Conservation (phyloP, 2,329 filamentous ascomycete genomes). For the Neopestalotiopsis sp. region DNA sequence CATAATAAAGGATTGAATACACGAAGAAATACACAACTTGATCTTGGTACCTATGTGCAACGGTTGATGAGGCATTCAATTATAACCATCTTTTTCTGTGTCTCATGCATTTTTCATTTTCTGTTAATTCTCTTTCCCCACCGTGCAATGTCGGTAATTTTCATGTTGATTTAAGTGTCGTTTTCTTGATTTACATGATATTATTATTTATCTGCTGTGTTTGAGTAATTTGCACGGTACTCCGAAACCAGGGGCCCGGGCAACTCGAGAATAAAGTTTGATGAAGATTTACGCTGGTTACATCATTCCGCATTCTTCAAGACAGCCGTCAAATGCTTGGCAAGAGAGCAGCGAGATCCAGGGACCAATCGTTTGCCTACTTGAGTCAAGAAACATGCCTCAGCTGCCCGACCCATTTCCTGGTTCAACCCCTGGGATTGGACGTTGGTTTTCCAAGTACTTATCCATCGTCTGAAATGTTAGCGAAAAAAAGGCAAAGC, state of each 20-base stretch:
- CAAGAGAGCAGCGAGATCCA: background rate
- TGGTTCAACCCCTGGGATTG: too few species aligned
- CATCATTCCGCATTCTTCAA: slow-evolving; percentile 16
- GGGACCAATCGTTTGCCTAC: slow-evolving; percentile 1
- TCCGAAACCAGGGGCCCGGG: background rate
- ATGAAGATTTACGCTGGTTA: slow-evolving; percentile 16
- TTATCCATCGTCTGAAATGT: too few species aligned
- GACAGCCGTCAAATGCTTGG: slow-evolving; percentile 8
- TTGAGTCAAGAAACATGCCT: background rate
- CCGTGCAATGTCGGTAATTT: background rate
- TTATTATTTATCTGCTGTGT: background rate
- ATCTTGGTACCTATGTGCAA: background rate
- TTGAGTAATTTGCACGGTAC: background rate
- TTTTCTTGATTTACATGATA: background rate
- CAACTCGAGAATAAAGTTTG: slow-evolving; percentile 1
- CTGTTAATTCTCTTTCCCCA: background rate
- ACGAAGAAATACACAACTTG: background rate
- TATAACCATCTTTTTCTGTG: background rate
- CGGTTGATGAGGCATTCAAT: too few species aligned
- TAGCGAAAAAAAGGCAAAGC: too few species aligned
- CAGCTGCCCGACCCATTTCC: background rate
- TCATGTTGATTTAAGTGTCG: background rate
- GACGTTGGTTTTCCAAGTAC: too few species aligned
- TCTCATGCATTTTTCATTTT: background rate
- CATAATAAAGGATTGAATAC: slow-evolving; percentile 2